Base-by-base conservation (phyloP, 371 early-diverging fungal genomes). In the Syncephalastrum contaminatum region DNA sequence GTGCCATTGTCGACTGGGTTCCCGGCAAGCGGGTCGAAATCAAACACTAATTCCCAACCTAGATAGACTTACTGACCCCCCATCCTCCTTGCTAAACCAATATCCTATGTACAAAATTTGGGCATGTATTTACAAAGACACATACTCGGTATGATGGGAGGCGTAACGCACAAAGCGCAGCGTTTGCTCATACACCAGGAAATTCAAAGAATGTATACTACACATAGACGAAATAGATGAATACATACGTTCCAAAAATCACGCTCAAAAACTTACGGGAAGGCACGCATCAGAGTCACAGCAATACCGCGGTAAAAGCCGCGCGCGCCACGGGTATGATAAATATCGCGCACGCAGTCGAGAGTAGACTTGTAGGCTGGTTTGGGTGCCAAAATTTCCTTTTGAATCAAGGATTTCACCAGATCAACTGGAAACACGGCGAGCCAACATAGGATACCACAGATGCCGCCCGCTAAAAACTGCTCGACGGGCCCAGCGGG, bases 381-480 rank as follows among this genome's bases (percentile, higher is more conserved):
- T 3, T 71, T 54, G 0, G 85, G 72, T 24, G 63, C 54, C 53
- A 88, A 62, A 8, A 81, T 83, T 53, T 91, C 89, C 58, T 88
- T 88, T 63, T 91, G 93, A 52, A 89, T 76, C 42, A 83, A 69
- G 0, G 90, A 86, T 60, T 92, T 92, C 16, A 92, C 80, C 44
- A 90, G 60, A 62, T 93, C 93, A 4, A 90, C 65, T 4, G 93
- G 93, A 58, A 93, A 93, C 7, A 90, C 87, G 2, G 88, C 73
- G 45, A 89, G 64, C 92, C 93, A 92, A 4, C 88, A 88, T 51
- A 89, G 64, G 4, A 89, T 82, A 18, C 93, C 93, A 62, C 90
- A 88, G 5, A 83, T 70, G n/a, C 90, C 92, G 39, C 90, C 92
- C 5, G 92, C 86, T 20, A 90, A 57, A 67, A 90, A 84, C 39